Conservation (phyloP, 1,139 yeast genomes). For the Scheffersomyces parashehatae region DNA sequence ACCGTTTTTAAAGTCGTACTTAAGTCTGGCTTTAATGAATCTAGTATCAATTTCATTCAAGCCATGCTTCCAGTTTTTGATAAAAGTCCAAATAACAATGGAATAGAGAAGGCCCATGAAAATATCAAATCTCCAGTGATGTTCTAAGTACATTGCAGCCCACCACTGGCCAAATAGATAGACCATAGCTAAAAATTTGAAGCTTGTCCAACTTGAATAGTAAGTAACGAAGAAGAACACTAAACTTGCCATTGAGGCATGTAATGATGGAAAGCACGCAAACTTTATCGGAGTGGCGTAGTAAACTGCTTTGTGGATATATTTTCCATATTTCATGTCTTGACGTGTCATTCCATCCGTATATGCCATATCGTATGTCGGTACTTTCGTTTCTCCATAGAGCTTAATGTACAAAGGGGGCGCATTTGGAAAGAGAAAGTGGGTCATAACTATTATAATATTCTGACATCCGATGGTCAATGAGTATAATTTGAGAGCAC, state of each 20-base stretch:
- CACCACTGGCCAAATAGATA: constrained; percentile 18
- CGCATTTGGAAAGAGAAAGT: constrained; percentile 16
- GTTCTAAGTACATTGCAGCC: constrained; percentile 17
- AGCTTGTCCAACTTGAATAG: constrained; percentile 10
- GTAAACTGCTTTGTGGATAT: constrained; percentile 13
- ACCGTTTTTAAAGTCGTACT: constrained; percentile 9
- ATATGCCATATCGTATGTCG: constrained; percentile 16
- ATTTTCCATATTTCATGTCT: constrained; percentile 13
- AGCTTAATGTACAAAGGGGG: constrained; percentile 16
- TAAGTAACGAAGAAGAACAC: constrained; percentile 15
- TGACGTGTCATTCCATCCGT: constrained; percentile 17
- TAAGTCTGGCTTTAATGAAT: constrained; percentile 11
- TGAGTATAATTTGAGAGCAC: constrained; percentile 12
- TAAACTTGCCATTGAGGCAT: constrained; percentile 15
- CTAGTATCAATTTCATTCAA: constrained; percentile 10
- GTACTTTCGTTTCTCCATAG: constrained; percentile 14
- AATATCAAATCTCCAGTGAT: constrained; percentile 18
- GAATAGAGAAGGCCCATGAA: constrained; percentile 15
- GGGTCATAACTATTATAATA: constrained; percentile 12
- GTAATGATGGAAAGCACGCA: constrained; percentile 17
- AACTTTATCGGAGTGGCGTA: constrained; percentile 17
- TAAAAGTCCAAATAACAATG: constrained; percentile 10
- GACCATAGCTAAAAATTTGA: constrained; percentile 10
- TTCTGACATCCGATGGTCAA: constrained; percentile 14
- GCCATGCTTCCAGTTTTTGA: constrained; percentile 12